Base-by-base conservation (phyloP, 441 rosid species). In the Gossypium davidsonii region DNA sequence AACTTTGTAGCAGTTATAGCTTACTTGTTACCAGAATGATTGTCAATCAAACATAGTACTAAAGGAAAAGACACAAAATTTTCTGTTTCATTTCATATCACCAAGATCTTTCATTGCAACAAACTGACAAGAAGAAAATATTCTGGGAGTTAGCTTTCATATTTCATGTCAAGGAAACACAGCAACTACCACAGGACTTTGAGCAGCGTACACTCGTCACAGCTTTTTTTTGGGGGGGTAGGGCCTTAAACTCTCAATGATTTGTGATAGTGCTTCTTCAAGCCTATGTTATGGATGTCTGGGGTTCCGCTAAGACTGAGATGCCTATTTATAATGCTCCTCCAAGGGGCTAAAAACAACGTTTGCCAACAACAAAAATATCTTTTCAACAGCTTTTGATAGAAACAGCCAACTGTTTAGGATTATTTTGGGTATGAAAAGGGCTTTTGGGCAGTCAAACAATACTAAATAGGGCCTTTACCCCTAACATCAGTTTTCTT, bases 61-160 rank as follows among this genome's bases (percentile, higher is more conserved):
- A 25, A n/a, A 44, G 67, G 46, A 44, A 77, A 74, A 55, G 74
- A 77, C 76, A 71, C 23, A 60, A 57, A 65, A 52, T 28, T 56
- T 46, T 63, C 15, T 52, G 67, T 39, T 64, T 12, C 23, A 63
- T 42, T 65, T 26, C 31, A 15, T 74, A 71, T 52, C 73, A 42
- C 17, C 70, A 74, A 60, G 73, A 71, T 74, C 58, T 72, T 73
- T 15, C 8, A 10, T 65, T 31, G 72, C 68, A 70, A 64, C 77
- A 73, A 64, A 78, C 67, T 71, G 68, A 74, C 70, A 71, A 57
- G 60, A 64, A 57, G 48, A 26, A n/a, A 67, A 61, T 8, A 71
- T 57, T 61, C 26, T 59, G 44, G 60, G 52, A 17, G 44, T 18
- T 63, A 61, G 46, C 23, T 15, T 64, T 64, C 69, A 64, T 18